Evolutionary conservation across 352 stramenopile genomes (phyloP), one percentile per base, ranked within the genome.

Genomic region (Globisporangium barbulae): DNA sequence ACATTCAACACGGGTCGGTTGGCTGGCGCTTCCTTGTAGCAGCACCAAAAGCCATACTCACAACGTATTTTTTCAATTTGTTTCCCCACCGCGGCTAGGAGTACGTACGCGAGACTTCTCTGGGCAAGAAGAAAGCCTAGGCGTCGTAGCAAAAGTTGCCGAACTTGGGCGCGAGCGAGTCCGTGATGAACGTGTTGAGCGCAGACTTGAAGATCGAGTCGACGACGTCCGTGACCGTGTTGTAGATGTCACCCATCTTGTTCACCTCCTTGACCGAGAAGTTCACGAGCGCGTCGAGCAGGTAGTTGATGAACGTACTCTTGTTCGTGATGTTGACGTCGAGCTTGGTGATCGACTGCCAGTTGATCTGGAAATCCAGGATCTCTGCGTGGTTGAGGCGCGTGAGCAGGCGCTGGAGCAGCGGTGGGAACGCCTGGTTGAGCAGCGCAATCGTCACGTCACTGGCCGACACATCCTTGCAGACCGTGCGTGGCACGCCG

Each of bases 221-320:
- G 41, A 73, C 61, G 37, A 81, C 60, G 4, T 68, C 37, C 49
- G 78, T 78, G 56, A 79, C 70, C n/a, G 63, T 69, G 13, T 72
- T 82, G 75, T 86, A 86, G 37, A 77, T 63, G 63, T 80, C 69
- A 59, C 73, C 75, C 77, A 87, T 89, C 74, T 87, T 85, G 78
- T 89, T 89, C 56, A 87, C 49, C 55, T 78, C 63, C 17, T 73
- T 66, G 17, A 74, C 74, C 28, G 71, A 83, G 64, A 88, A 84
- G 54, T 72, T 55, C 13, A 85, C 63, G 50, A 88, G 69, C 45
- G 61, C 50, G 69, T 85, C 82, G 57, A 72, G 71, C 55, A 89
- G 65, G 59, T 74, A 69, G 25, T 68, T 71, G 59, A 85, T 63
- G 58, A 87, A 71, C 37, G 71, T 62, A 60, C 68, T 58, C 12